A percentile compares a stretch with the other conserved stretches of the same genome.
phyloP scores from a whole-genome alignment of 495 filamentous ascomycete genomes.

The Aspergillus incahuasiensis region DNA sequence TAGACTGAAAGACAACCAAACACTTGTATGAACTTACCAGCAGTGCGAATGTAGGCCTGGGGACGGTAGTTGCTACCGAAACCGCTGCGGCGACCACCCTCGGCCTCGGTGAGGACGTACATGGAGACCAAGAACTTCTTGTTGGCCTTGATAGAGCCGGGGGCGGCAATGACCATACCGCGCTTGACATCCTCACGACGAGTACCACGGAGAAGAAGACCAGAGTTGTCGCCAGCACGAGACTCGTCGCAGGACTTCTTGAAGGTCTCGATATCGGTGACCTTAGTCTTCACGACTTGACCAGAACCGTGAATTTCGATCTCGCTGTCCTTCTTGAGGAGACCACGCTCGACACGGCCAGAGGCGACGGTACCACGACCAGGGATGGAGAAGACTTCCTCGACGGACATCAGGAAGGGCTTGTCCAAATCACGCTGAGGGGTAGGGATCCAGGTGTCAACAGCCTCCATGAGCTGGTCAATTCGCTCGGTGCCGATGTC shows the following conservation, averaged over 20 bases:
- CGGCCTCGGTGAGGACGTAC: constrained; percentile 96
- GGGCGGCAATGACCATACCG: constrained; percentile 86
- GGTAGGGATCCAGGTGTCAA: constrained; percentile 95
- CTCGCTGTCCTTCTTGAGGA: constrained; percentile 84
- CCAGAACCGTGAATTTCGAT: constrained; percentile 90
- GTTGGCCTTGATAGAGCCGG: constrained; percentile 73
- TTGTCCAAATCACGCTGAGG: constrained; percentile 88
- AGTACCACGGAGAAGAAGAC: constrained; percentile 89
- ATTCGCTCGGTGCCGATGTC: constrained; percentile 85
- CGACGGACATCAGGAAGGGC: constrained; percentile 97
- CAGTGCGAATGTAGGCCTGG: constrained; percentile 91
- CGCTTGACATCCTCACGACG: constrained; percentile 88
- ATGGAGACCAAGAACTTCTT: constrained; percentile 89
- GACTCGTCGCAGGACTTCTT: constrained; percentile 97
- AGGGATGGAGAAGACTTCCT: constrained; percentile 97
- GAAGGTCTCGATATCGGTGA: constrained; percentile 99
- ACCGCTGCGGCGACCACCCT: constrained; percentile 91
- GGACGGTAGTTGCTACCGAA: constrained; percentile 93
- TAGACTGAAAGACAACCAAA: not conserved
- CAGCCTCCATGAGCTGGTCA: constrained; percentile 79
- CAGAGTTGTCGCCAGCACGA: constrained; percentile 95
- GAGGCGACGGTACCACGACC: constrained; percentile 96
- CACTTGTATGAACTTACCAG: constrained; percentile 47
- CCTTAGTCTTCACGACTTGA: constrained; percentile 87
- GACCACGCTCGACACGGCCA: constrained; percentile 94